These are phyloP conservation scores for Tylopilus rubrobrunneus DNA, from an alignment of 768 basidiomycete genomes.

Conservation along the genomic window DNA sequence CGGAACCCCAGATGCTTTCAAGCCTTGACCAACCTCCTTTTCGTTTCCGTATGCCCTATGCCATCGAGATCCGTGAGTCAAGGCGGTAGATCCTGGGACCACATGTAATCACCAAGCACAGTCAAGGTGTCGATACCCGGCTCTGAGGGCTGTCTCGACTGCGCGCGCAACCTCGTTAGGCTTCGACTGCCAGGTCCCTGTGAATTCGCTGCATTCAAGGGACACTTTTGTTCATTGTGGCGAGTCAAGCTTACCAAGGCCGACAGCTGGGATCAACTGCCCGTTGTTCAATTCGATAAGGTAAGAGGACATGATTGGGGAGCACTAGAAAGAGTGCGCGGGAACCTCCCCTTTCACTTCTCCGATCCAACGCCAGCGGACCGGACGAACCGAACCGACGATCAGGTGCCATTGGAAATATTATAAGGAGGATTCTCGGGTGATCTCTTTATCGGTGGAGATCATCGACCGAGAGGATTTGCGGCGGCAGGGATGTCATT, in stretches of 20 bases:
- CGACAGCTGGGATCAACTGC: constrained; percentile 50
- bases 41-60: constrained; percentile 69
- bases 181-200: constrained; percentile 81
- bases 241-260: constrained; percentile 47
- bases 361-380: constrained; percentile 8
- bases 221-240: constrained; percentile 4
- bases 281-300: constrained; percentile 62
- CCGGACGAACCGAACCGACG: constrained; percentile 17
- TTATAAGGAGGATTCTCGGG: neutral
- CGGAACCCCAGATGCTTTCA: constrained; percentile 71
- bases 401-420: neutral
- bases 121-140: constrained; percentile 76
- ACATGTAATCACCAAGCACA: constrained; percentile 48
- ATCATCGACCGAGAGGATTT: too few relatives aligned
- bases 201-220: neutral
- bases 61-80: constrained; percentile 17
- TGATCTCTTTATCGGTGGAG: neutral
- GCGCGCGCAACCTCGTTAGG: constrained; percentile 68
- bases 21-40: constrained; percentile 77
- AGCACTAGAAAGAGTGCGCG: neutral
- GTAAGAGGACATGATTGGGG: constrained; percentile 35
- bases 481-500: neutral
- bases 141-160: constrained; percentile 70
- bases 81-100: neutral
- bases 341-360: neutral